phyloP scores from a whole-genome alignment of 2,329 filamentous ascomycete genomes.

The Penicillium sp. region DNA sequence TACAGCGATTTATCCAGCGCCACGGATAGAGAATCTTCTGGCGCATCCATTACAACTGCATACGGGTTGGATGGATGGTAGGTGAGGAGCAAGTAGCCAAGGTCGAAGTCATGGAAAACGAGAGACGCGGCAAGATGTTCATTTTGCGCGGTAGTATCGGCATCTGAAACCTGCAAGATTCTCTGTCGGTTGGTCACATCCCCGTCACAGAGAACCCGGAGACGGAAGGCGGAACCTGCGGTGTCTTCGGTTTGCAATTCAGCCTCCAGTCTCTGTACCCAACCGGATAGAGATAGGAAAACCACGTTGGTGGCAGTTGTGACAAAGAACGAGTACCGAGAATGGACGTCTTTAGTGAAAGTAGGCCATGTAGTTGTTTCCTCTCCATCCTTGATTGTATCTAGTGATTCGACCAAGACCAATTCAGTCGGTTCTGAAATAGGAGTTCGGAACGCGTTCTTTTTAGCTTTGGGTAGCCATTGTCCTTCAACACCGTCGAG shows the following conservation, averaged over 20 bases:
- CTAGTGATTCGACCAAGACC: conserved; percentile 44
- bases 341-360: conserved; percentile 55
- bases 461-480: conserved; percentile 55
- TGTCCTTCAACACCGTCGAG: conserved; percentile 60
- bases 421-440: conserved; percentile 42
- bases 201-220: conserved; percentile 55
- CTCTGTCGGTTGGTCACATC: conserved; percentile 48
- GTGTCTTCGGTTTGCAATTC: conserved; percentile 54
- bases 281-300: conserved; percentile 55
- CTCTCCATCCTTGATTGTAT: conserved; percentile 33
- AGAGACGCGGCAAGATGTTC: conserved; percentile 47
- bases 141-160: conserved; percentile 20
- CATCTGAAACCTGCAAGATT: conserved; percentile 42
- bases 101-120: conserved; percentile 54
- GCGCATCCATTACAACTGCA: conserved; percentile 52
- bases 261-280: conserved; percentile 55
- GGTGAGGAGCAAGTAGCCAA: conserved; percentile 58
- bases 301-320: conserved; percentile 54
- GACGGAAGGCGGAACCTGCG: conserved; percentile 54
- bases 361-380: conserved; percentile 45
- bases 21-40: conserved; percentile 32
- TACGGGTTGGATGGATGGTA: conserved; percentile 47
- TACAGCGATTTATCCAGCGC: conserved; percentile 25
- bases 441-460: conserved; percentile 41
- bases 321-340: conserved; percentile 58